phyloP scores from a whole-genome alignment of 441 rosid genomes.

The Syzygium malaccense region DNA sequence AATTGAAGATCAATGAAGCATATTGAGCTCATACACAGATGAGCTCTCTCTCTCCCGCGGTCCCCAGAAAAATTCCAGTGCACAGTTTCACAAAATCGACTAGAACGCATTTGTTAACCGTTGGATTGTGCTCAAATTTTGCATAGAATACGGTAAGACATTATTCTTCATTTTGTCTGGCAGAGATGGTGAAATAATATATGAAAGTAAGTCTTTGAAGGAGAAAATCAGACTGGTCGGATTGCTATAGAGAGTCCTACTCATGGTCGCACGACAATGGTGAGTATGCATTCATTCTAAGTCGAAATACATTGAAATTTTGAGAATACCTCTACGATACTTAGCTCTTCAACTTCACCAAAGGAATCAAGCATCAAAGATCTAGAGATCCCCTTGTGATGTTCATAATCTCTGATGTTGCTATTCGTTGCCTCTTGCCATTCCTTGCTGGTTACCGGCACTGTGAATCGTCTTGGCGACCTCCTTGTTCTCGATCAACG shows the following conservation, averaged over 20 bases:
- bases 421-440: not conserved
- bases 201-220: not conserved
- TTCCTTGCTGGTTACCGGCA: not conserved
- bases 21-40: not conserved
- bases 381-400: not conserved
- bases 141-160: not conserved
- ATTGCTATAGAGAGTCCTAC: not conserved
- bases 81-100: not conserved
- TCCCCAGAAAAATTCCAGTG: not conserved
- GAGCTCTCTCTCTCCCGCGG: not conserved
- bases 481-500: not conserved
- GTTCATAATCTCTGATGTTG: not conserved
- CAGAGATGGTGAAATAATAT: not conserved
- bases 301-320: not conserved
- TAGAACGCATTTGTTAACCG: not conserved
- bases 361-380: not conserved
- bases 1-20: not conserved
- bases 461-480: not conserved
- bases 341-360: not conserved
- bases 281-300: not conserved
- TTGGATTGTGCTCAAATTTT: not conserved
- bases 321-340: not conserved
- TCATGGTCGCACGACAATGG: accelerated
- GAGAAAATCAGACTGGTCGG: not conserved
- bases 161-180: not conserved